A percentile compares a stretch with the other conserved stretches of the same genome.
Evolutionary conservation across 192 early-diverging fungal species (phyloP).

Genomic region (Coemansia sp.): DNA sequence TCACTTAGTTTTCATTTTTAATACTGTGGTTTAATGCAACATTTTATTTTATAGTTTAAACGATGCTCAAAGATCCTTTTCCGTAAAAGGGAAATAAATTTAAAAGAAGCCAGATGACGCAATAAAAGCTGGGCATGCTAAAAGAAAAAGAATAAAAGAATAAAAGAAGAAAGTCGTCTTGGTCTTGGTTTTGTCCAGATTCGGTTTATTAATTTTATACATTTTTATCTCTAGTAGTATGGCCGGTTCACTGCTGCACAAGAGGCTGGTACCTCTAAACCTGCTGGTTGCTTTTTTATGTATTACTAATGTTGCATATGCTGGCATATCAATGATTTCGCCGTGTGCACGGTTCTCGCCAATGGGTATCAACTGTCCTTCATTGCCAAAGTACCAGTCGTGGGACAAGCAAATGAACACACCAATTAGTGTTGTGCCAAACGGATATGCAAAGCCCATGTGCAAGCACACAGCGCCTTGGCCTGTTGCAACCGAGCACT

Average conservation of each 20-base stretch:
- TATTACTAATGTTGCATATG: slow-evolving; percentile 11
- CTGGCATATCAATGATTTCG: slow-evolving; percentile 21
- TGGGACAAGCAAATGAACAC: slow-evolving; percentile 44
- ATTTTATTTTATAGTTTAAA: neutral
- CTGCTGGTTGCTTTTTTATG: neutral
- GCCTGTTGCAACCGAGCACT: slow-evolving; percentile 21
- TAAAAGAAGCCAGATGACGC: neutral
- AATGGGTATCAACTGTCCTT: slow-evolving; percentile 31
- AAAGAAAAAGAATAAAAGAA: neutral
- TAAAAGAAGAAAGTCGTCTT: neutral
- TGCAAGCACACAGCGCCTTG: slow-evolving; percentile 43
- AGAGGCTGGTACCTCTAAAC: neutral
- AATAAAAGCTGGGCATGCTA: neutral
- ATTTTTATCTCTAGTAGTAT: neutral
- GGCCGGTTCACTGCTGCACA: neutral
- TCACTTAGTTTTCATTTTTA: neutral
- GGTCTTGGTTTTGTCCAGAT: neutral
- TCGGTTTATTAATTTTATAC: neutral
- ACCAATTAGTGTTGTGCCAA: slow-evolving; percentile 14
- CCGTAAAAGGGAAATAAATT: neutral
- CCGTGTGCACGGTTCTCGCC: slow-evolving; percentile 38
- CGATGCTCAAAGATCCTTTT: neutral
- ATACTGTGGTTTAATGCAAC: neutral
- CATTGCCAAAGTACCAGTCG: slow-evolving; percentile 32
- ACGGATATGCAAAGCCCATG: slow-evolving; percentile 5